phyloP scores from a whole-genome alignment of 441 rosid species.

The Adansonia grandidieri region DNA sequence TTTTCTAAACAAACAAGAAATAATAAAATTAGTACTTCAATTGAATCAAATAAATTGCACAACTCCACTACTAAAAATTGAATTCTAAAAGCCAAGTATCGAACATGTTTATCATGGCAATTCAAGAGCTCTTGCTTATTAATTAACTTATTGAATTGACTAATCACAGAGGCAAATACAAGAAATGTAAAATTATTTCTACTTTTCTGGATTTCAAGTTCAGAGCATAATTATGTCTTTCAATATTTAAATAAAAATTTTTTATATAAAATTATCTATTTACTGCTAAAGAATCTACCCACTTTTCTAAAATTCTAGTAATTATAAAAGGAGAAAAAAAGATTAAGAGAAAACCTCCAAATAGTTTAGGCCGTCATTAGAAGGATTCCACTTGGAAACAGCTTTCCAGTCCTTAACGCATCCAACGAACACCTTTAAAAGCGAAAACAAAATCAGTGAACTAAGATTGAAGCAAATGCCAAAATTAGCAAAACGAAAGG shows the following conservation, averaged over 20 bases:
- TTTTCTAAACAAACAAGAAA: slow-evolving; percentile 48
- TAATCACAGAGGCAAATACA: not conserved
- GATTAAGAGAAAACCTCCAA: slow-evolving; percentile 51
- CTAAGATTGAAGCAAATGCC: not conserved
- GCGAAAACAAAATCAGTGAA: not conserved
- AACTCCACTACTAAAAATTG: not conserved
- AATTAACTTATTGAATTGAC: not conserved
- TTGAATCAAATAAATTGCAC: not conserved
- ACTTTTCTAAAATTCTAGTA: not conserved
- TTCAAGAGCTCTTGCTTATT: not conserved
- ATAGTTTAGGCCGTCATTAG: slow-evolving; percentile 69
- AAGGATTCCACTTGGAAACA: slow-evolving; percentile 68
- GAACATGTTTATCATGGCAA: not conserved
- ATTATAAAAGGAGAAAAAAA: not conserved
- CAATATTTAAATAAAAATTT: too few relatives aligned
- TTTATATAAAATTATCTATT: too few relatives aligned
- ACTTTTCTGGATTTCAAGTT: too few relatives aligned
- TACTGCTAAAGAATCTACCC: too few relatives aligned
- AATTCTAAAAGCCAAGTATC: not conserved
- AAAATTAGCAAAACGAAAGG: not conserved
- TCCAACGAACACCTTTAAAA: slow-evolving; percentile 59
- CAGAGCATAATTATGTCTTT: too few relatives aligned
- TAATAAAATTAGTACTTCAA: not conserved
- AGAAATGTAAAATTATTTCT: not conserved
- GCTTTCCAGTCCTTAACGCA: slow-evolving; percentile 70